phyloP scores from a whole-genome alignment of 2,329 filamentous ascomycete species.

The Trichoderma gracile region DNA sequence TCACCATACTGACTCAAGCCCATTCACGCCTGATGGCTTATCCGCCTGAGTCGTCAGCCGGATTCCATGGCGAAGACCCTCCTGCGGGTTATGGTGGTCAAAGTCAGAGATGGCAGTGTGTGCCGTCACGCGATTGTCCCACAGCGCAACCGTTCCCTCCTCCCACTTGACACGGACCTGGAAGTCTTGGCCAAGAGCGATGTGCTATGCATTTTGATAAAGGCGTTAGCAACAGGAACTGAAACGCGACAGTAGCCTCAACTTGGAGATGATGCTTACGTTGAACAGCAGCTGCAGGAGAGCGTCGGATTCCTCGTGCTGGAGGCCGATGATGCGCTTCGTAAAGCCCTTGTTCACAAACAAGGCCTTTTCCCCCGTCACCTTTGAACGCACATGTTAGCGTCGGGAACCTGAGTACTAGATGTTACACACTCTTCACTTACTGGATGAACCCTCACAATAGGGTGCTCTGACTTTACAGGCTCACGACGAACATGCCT shows the following conservation, averaged over 20 bases:
- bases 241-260: neutral
- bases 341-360: conserved; percentile 51
- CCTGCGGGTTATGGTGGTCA: conserved; percentile 17
- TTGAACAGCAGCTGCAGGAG: conserved; percentile 47
- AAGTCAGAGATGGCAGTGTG: conserved; percentile 22
- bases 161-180: conserved; percentile 53
- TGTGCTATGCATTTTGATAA: conserved; percentile 37
- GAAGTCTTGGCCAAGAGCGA: conserved; percentile 53
- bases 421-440: conserved; percentile 27
- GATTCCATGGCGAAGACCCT: conserved; percentile 18
- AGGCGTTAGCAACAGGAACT: neutral
- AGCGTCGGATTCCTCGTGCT: conserved; percentile 50
- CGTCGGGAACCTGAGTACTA: neutral
- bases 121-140: conserved; percentile 45
- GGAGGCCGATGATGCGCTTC: conserved; percentile 51
- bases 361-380: conserved; percentile 45
- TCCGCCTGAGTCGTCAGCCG: conserved; percentile 22
- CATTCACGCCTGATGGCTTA: conserved; percentile 13
- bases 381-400: neutral
- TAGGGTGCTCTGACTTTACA: conserved; percentile 40
- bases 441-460: conserved; percentile 51
- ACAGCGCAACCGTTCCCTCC: conserved; percentile 51
- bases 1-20: conserved; percentile 18
- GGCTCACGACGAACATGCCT: conserved; percentile 11
- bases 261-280: conserved; percentile 2